These are phyloP conservation scores for Pseudogymnoascus sp. DNA, from an alignment of 2,329 filamentous ascomycete species.

Conservation along the genomic window DNA sequence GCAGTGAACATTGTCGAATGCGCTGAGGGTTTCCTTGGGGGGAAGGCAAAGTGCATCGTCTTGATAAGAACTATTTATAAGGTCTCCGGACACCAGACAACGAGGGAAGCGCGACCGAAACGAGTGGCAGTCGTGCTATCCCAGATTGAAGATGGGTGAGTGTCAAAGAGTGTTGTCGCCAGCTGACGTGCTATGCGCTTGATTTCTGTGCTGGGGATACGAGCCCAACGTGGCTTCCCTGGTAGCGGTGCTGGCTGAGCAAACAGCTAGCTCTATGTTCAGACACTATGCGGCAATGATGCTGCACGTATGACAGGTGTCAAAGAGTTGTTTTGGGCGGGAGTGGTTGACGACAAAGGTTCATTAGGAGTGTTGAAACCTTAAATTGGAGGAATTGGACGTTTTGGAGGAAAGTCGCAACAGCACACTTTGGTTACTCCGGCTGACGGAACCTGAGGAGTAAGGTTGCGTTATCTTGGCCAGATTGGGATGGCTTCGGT, in stretches of 20 bases:
- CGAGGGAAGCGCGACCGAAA: constrained; percentile 5
- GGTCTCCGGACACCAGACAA: background rate
- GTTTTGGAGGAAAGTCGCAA: constrained; percentile 1
- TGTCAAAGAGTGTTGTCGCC: background rate
- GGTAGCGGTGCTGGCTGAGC: background rate
- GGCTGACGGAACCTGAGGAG: background rate
- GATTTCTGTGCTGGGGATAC: background rate
- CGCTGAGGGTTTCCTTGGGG: constrained; percentile 68
- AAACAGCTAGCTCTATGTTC: constrained; percentile 5
- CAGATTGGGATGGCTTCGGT: constrained; percentile 6
- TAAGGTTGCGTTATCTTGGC: background rate
- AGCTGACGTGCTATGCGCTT: constrained; percentile 1
- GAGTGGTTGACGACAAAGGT: background rate
- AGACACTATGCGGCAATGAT: background rate
- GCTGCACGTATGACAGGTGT: background rate
- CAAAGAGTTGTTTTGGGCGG: background rate
- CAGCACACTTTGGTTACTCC: background rate
- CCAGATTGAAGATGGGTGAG: background rate
- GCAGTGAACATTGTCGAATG: constrained; percentile 64
- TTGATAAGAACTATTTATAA: background rate
- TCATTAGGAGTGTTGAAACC: background rate
- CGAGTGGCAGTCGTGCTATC: constrained; percentile 10
- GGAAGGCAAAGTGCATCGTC: constrained; percentile 83
- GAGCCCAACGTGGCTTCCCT: background rate
- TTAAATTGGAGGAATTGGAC: constrained; percentile 1